Evolutionary conservation across 768 basidiomycete genomes (phyloP), one percentile per base, ranked within the genome.

Genomic region (Boletus subcaerulescens): DNA sequence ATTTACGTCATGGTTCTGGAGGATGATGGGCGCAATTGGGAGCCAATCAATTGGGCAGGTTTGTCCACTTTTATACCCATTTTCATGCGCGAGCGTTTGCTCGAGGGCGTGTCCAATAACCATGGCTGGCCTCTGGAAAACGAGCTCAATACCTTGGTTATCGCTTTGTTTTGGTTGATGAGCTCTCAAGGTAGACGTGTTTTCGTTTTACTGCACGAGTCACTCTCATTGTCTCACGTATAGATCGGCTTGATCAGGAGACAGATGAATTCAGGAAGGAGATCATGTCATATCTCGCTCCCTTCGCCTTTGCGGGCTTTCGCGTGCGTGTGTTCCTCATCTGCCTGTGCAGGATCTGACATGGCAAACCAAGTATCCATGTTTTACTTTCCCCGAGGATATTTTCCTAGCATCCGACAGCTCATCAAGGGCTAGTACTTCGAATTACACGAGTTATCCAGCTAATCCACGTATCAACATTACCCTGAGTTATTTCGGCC

Each of bases 1-100:
- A 75, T 80, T 48, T 84, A 80, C 61, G 64, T 79, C 35, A 84
- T 87, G 81, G 69, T 84, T 40, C 75, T 83, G 32, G 83, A 85
- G 57, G 77, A 82, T 26, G 78, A 76, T 50, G 75, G 73, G 45
- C 76, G 73, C 56, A 84, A 83, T 61, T 60, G 73, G 38, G 71
- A 72, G 47, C 81, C 80, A 55, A 70, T 83, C 14, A 61, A 73
- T 45, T 73, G 74, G 63, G 78, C 80, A 6, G 72, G 71, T 39
- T 63, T 81, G 12, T 73, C 74, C 4, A 35, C 52, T 0, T 77
- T 82, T 52, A 67, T 82, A 15, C 69, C 70, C 36, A 48, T 43
- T 1, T 80, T 74, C 58, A 55, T 84, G 24, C 72, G 73, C 20
- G 56, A 68, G 7, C 71, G 73, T 20, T 64, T 82, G 11, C 71